phyloP scores from a whole-genome alignment of 305 asterid species.

The Solanum hybrid region DNA sequence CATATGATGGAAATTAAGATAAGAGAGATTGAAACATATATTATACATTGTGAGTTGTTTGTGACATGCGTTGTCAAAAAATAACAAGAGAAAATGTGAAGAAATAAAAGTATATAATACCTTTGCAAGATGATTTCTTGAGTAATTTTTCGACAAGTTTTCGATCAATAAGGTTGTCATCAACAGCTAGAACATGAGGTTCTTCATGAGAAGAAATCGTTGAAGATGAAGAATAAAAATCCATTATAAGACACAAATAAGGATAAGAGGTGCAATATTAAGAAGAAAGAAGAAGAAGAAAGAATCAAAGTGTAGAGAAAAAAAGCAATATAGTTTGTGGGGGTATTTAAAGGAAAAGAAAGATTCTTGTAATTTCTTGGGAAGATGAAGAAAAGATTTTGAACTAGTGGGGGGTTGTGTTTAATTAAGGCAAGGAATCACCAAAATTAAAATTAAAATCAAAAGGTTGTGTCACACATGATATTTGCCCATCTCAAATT shows the following conservation, averaged over 20 bases:
- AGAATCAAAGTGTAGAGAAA: neutral
- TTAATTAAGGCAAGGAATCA: neutral
- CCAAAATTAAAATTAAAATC: conserved; percentile 10
- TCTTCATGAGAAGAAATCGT: neutral
- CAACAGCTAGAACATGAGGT: conserved; percentile 60
- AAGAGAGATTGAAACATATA: neutral
- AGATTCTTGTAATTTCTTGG: neutral
- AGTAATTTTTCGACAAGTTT: conserved; percentile 48
- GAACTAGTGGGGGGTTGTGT: neutral
- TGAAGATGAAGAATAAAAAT: neutral
- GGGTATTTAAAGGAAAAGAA: conserved; percentile 24
- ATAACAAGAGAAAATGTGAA: neutral
- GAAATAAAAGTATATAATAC: conserved; percentile 13
- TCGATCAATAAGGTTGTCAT: conserved; percentile 52
- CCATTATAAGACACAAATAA: neutral
- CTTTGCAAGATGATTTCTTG: conserved; percentile 55
- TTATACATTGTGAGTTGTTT: neutral
- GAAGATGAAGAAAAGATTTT: neutral
- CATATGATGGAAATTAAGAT: neutral
- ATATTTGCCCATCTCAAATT: conserved; percentile 26
- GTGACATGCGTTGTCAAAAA: neutral
- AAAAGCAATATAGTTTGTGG: conserved; percentile 8
- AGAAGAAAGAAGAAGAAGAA: neutral
- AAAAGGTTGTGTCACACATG: conserved; percentile 26
- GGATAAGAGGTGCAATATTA: neutral